Conservation (phyloP, 768 basidiomycete genomes). For the Tylopilus plumbeoviolaceoides region DNA sequence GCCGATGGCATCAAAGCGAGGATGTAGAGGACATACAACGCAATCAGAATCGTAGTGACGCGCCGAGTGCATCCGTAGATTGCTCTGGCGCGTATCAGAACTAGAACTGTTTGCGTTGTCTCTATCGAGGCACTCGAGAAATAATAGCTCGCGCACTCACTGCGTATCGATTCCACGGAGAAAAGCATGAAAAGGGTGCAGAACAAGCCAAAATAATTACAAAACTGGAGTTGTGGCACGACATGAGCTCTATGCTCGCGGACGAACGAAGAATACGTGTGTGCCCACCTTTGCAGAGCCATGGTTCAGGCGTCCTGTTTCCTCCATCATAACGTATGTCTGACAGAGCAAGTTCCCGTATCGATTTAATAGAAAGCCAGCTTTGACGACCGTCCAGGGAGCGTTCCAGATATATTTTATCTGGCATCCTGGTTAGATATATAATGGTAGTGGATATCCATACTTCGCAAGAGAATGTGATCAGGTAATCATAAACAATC, state of each 20-base stretch:
- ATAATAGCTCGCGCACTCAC: slow-evolving; percentile 5
- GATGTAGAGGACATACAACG: slow-evolving; percentile 9
- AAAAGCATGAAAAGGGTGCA: slow-evolving; percentile 1
- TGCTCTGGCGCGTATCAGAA: slow-evolving; percentile 22
- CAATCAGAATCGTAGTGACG: background rate
- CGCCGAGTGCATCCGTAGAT: slow-evolving; percentile 14
- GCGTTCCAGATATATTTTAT: background rate
- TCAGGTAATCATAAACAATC: background rate
- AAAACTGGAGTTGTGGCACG: background rate
- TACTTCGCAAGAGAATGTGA: background rate
- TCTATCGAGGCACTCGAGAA: background rate
- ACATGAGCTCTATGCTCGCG: background rate
- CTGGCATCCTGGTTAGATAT: background rate
- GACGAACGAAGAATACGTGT: background rate
- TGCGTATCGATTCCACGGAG: slow-evolving; percentile 19
- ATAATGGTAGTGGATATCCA: background rate
- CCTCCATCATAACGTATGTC: background rate
- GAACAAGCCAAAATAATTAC: background rate
- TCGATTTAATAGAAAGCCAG: background rate
- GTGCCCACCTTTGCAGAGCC: background rate
- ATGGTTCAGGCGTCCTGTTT: background rate
- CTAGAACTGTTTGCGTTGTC: slow-evolving; percentile 13
- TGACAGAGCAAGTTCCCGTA: background rate
- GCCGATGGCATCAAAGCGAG: background rate
- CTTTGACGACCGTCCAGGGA: background rate